Evolutionary conservation across 257 asterid genomes (phyloP), one percentile per base, ranked within the genome.

Genomic region (Misopates orontium): DNA sequence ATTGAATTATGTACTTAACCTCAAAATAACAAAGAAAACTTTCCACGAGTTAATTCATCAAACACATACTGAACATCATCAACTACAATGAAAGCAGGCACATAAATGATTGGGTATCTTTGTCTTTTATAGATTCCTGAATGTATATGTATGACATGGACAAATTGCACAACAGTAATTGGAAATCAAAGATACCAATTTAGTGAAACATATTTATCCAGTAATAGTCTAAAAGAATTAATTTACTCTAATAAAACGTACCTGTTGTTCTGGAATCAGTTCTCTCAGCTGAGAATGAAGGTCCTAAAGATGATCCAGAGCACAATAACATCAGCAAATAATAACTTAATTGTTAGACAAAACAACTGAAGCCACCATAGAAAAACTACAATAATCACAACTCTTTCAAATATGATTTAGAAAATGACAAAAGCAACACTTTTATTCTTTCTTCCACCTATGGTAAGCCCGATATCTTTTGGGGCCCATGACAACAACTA

Each of bases 231-330:
- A n/a, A 49, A n/a, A 28, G 41, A n/a, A 20, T 58, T n/a, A 20
- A 50, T 61, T 39, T 45, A 24, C 11, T 23, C 22, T 42, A 44
- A 55, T 19, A 20, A 69, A 56, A 69, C 4, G 64, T 78, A 89
- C 96, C 93, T 87, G 95, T 58, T 87, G 93, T 67, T 87, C 89
- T 39, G 96, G 96, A 81, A 89, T 89, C 84, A 89, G 80, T 70
- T 89, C 96, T 79, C 76, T 81, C 73, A 89, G 77, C 81, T 89
- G 89, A 70, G 95, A 86, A 23, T 74, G 90, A 31, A 89, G 87
- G 78, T 89, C 96, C 96, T 89, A 64, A 51, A 17, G 51, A 56
- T 4, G 42, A 24, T 25, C 64, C 71, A 67, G 3, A 23, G 47
- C 42, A 65, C 24, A 53, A 28, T 47, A 39, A 21, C 45, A 68